Evolutionary conservation across 164 flowering plant species (phyloP).

Genomic region (Vitis rotundifolia): DNA sequence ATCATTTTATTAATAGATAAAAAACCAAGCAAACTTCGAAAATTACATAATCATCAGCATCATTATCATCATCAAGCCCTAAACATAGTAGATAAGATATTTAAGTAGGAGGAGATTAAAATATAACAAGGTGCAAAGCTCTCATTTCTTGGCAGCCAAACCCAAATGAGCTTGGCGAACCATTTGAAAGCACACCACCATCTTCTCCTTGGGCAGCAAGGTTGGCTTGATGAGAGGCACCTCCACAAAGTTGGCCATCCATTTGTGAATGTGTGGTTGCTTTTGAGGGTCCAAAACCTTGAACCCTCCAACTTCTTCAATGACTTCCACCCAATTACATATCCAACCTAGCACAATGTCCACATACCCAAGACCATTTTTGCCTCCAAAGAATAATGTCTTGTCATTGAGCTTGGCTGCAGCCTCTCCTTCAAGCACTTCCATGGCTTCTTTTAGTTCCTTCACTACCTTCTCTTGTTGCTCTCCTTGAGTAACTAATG

Average conservation of each 20-base stretch:
- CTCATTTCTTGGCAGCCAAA: neutral
- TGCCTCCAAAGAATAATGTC: conserved; percentile 10
- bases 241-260: conserved; percentile 1
- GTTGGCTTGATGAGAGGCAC: neutral
- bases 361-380: neutral
- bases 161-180: neutral
- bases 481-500: neutral
- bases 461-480: neutral
- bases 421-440: conserved; percentile 4
- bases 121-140: too few relatives aligned
- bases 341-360: conserved; percentile 10
- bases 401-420: neutral
- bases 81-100: too few relatives aligned
- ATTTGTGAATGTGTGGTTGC: neutral
- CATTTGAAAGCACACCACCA: neutral
- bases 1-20: too few relatives aligned
- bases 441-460: conserved; percentile 5
- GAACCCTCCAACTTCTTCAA: neutral
- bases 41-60: too few relatives aligned
- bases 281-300: conserved; percentile 1
- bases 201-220: neutral
- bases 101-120: too few relatives aligned
- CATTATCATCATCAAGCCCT: too few relatives aligned
- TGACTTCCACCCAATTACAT: neutral
- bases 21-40: too few relatives aligned